phyloP scores from a whole-genome alignment of 1,139 yeast genomes.

The Kazachstania sp. region DNA sequence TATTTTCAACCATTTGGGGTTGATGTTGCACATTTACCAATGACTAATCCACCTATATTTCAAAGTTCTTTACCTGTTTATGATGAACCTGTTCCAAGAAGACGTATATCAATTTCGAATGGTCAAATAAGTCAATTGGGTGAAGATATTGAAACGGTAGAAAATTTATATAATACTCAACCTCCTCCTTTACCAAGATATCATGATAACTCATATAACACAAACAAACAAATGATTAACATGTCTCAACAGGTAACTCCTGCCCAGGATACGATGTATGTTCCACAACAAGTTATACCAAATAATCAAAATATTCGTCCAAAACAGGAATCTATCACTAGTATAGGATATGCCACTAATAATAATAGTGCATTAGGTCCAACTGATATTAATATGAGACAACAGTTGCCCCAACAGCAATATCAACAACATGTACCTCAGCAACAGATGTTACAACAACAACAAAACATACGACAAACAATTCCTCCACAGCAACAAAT shows the following conservation, averaged over 20 bases:
- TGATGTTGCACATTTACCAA: constrained; percentile 42
- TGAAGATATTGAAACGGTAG: constrained; percentile 31
- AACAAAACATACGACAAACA: neutral
- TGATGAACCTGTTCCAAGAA: constrained; percentile 34
- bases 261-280: neutral
- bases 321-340: neutral
- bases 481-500: neutral
- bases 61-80: constrained; percentile 41
- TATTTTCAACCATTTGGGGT: constrained; percentile 36
- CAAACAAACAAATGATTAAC: too few species aligned
- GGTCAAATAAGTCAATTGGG: constrained; percentile 71
- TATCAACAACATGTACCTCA: neutral
- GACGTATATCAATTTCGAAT: constrained; percentile 68
- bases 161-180: constrained; percentile 29
- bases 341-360: neutral
- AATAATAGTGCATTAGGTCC: neutral
- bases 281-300: neutral
- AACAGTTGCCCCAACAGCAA: neutral
- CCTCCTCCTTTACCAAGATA: constrained; percentile 32
- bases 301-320: neutral
- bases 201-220: neutral
- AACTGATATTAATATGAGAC: neutral
- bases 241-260: too few species aligned
- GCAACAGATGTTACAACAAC: neutral
- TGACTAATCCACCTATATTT: constrained; percentile 58